Percentiles rank a stretch among this genome's conserved stretches.
Conservation (phyloP, 345 rosid species). For the Acer campestre region DNA sequence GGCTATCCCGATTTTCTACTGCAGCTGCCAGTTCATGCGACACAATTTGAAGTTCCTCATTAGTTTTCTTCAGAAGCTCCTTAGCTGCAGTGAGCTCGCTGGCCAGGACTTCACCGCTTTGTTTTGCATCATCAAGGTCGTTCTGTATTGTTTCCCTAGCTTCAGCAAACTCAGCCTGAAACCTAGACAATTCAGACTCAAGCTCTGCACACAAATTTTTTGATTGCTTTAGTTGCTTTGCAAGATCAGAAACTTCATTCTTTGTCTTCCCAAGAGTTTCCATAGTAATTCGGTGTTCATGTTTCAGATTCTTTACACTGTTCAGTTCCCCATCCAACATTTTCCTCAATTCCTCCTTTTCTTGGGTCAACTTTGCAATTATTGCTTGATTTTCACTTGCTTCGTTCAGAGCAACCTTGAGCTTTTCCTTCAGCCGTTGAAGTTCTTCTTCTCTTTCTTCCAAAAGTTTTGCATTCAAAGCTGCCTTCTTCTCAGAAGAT, state of each 20-base stretch:
- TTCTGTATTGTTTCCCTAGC: constrained; percentile 40
- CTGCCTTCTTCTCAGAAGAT: constrained; percentile 59
- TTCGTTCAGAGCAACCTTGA: constrained; percentile 44
- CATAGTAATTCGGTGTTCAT: constrained; percentile 53
- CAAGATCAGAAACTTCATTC: constrained; percentile 60
- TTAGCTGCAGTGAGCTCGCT: constrained; percentile 51
- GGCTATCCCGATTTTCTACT: constrained; percentile 51
- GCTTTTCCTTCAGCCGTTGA: constrained; percentile 51
- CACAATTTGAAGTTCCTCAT: constrained; percentile 46
- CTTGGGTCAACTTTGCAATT: constrained; percentile 51
- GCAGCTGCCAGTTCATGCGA: constrained; percentile 47
- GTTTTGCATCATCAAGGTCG: constrained; percentile 53
- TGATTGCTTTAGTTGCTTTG: constrained; percentile 53
- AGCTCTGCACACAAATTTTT: constrained; percentile 47
- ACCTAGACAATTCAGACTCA: constrained; percentile 59
- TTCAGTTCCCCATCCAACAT: constrained; percentile 51
- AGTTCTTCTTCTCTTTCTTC: constrained; percentile 54
- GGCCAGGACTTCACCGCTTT: constrained; percentile 42
- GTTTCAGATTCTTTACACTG: constrained; percentile 46
- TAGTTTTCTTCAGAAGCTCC: constrained; percentile 56
- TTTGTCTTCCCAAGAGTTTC: constrained; percentile 52
- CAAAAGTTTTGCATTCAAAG: constrained; percentile 51
- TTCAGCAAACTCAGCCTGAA: constrained; percentile 53
- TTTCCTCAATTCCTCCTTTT: constrained; percentile 58
- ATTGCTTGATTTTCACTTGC: constrained; percentile 37